phyloP scores from a whole-genome alignment of 1,139 yeast genomes.

The Hyphopichia buzzinii region DNA sequence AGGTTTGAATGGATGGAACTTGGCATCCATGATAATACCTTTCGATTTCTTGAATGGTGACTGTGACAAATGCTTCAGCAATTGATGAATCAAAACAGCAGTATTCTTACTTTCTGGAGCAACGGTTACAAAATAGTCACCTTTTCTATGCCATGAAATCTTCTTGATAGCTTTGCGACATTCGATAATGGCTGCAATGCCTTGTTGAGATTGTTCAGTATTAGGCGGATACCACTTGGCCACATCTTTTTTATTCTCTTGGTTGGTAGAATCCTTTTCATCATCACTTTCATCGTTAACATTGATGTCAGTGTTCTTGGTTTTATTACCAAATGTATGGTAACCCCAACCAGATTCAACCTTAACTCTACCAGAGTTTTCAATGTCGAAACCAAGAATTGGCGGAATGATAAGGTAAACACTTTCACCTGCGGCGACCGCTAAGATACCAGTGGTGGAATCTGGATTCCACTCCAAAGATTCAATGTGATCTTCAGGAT shows the following conservation, averaged over 20 bases:
- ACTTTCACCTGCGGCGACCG: slow-evolving; percentile 80
- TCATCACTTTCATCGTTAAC: slow-evolving; percentile 33
- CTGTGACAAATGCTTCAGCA: slow-evolving; percentile 94
- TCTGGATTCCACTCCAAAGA: slow-evolving; percentile 91
- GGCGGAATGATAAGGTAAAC: slow-evolving; percentile 84
- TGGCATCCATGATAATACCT: slow-evolving; percentile 94
- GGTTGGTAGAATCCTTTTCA: slow-evolving; percentile 21
- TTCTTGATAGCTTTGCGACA: slow-evolving; percentile 74
- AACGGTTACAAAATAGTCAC: slow-evolving; percentile 93
- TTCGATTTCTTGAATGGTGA: slow-evolving; percentile 92
- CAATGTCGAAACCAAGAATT: slow-evolving; percentile 82
- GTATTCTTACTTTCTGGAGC: slow-evolving; percentile 88
- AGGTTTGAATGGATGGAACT: slow-evolving; percentile 96
- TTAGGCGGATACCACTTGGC: slow-evolving; percentile 88
- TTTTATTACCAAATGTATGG: slow-evolving; percentile 65
- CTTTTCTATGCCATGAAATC: slow-evolving; percentile 94
- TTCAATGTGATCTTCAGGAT: slow-evolving; percentile 75
- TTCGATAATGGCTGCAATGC: slow-evolving; percentile 70
- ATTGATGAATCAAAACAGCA: slow-evolving; percentile 89
- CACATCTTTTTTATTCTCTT: slow-evolving; percentile 50
- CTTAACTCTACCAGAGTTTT: slow-evolving; percentile 73
- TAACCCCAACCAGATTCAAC: slow-evolving; percentile 93
- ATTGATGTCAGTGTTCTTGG: slow-evolving; percentile 38
- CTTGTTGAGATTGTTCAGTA: slow-evolving; percentile 56
- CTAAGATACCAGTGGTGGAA: slow-evolving; percentile 66